Conservation (phyloP, 2,329 filamentous ascomycete species). For the Alternaria viburni region DNA sequence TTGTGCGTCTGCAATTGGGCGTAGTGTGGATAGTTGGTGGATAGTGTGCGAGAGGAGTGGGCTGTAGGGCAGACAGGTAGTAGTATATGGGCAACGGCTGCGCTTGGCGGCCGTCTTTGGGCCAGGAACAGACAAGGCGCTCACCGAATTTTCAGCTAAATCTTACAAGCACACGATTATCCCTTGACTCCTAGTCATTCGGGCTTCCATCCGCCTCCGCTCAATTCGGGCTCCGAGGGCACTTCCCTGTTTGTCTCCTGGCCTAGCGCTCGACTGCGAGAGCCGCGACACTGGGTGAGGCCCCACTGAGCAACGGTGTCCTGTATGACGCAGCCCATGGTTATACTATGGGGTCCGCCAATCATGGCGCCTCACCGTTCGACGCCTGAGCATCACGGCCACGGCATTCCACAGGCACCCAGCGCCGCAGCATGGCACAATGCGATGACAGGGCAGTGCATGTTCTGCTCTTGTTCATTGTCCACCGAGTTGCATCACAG, state of each 20-base stretch:
- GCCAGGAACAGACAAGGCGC: slow-evolving; percentile 16
- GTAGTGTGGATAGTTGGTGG: not conserved
- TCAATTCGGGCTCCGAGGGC: slow-evolving; percentile 10
- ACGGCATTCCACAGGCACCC: not conserved
- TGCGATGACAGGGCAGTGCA: not conserved
- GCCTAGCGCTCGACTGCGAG: slow-evolving; percentile 7
- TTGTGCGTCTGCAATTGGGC: not conserved
- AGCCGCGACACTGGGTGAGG: slow-evolving; percentile 14
- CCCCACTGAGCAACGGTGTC: slow-evolving; percentile 13
- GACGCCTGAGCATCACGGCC: not conserved
- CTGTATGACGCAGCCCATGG: slow-evolving; percentile 11
- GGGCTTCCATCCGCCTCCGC: slow-evolving; percentile 8
- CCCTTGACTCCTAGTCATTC: slow-evolving; percentile 11
- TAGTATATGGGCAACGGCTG: slow-evolving; percentile 9
- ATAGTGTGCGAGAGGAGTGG: slow-evolving; percentile 1
- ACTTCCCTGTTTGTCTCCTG: slow-evolving; percentile 16
- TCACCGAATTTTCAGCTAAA: slow-evolving; percentile 14
- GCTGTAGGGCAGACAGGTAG: slow-evolving; percentile 1
- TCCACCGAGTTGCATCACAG: not conserved
- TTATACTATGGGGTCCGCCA: slow-evolving; percentile 2
- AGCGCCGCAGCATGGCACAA: not conserved
- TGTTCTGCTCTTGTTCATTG: not conserved
- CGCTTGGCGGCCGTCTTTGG: not conserved
- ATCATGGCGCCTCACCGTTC: not conserved
- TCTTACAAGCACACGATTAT: slow-evolving; percentile 12